These are phyloP conservation scores for Mesembryanthemum crystallinum DNA, from an alignment of 148 eudicot species.

Conservation along the genomic window DNA sequence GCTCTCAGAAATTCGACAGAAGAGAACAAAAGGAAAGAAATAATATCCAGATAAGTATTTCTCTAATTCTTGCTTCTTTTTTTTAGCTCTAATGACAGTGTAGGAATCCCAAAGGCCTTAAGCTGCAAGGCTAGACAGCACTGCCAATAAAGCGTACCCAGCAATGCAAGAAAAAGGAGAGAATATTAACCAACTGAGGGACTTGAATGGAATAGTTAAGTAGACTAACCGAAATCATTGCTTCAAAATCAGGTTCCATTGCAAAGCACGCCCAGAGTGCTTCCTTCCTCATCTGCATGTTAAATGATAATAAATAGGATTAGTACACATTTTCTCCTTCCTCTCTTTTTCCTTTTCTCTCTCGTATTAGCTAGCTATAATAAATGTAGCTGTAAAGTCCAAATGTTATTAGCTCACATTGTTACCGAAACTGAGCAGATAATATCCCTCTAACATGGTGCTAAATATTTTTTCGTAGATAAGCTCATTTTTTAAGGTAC, in stretches of 20 bases:
- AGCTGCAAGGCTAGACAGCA: not conserved
- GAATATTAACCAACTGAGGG: not conserved
- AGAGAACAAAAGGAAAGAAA: not conserved
- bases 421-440: too few relatives aligned
- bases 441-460: too few relatives aligned
- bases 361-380: too few relatives aligned
- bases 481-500: not conserved
- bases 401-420: not conserved
- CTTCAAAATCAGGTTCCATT: slow-evolving; percentile 78
- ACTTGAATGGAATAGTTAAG: not conserved
- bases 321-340: not conserved
- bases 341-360: not conserved
- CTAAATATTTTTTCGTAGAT: too few relatives aligned
- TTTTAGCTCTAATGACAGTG: not conserved
- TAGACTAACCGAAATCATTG: slow-evolving; percentile 79
- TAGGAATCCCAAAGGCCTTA: not conserved
- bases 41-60: not conserved
- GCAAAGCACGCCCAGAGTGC: slow-evolving; percentile 99
- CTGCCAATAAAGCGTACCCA: not conserved
- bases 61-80: not conserved
- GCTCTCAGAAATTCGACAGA: not conserved
- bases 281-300: slow-evolving; percentile 88
- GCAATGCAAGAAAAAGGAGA: not conserved
- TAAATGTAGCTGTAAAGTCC: too few relatives aligned
- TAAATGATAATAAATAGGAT: not conserved